Evolutionary conservation across 768 basidiomycete genomes (phyloP).

Genomic region (Cantharellus cinnabarinus): DNA sequence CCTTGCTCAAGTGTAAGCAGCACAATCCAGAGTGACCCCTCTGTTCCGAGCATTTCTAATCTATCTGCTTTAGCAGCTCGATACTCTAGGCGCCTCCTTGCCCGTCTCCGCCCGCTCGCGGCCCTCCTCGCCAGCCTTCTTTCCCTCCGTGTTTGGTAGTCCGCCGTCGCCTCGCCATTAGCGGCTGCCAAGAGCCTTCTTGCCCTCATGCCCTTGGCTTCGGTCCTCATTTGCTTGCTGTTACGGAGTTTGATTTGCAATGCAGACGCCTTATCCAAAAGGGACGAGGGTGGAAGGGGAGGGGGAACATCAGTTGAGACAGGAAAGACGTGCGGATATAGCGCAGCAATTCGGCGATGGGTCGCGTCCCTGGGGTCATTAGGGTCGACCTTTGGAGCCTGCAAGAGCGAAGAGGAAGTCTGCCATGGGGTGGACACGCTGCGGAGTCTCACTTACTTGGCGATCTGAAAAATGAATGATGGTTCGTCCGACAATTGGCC

Average conservation of each 20-base stretch:
- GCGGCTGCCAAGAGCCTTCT: not conserved
- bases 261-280: constrained; percentile 2
- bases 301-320: not conserved
- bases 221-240: not conserved
- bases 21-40: not conserved
- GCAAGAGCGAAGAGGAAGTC: too few species aligned
- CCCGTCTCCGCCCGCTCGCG: not conserved
- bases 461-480: not conserved
- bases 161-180: not conserved
- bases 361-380: too few species aligned
- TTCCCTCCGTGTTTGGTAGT: too few species aligned
- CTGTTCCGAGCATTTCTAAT: not conserved
- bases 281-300: not conserved
- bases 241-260: constrained; percentile 1
- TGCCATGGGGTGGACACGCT: too few species aligned
- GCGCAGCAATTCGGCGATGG: too few species aligned
- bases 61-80: not conserved
- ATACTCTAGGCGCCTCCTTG: not conserved
- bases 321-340: too few species aligned
- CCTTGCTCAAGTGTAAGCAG: not conserved
- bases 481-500: not conserved
- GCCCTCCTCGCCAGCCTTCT: too few species aligned
- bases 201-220: not conserved
- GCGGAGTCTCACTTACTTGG: too few species aligned
- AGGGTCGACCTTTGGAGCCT: too few species aligned